A percentile compares a stretch with the other conserved stretches of the same genome.
phyloP scores from a whole-genome alignment of 768 basidiomycete species.

The Naganishia vaughanmartiniae region DNA sequence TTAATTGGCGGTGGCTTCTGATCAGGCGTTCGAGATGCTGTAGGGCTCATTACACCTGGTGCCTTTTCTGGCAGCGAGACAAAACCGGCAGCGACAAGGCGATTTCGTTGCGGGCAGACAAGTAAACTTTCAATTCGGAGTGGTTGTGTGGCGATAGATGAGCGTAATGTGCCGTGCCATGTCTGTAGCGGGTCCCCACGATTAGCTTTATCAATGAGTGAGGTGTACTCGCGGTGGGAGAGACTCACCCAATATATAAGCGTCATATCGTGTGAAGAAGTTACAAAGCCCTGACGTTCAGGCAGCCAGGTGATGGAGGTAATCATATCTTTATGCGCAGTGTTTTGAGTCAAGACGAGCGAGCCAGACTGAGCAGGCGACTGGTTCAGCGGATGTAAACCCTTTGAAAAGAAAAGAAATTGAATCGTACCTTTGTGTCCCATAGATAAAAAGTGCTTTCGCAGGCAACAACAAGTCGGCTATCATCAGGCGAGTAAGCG shows the following conservation, averaged over 20 bases:
- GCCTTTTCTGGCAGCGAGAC: slow-evolving; percentile 26
- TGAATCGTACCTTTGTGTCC: slow-evolving; percentile 69
- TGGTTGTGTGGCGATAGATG: slow-evolving; percentile 66
- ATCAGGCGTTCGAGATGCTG: slow-evolving; percentile 38
- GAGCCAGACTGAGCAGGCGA: neutral
- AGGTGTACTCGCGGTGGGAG: slow-evolving; percentile 67
- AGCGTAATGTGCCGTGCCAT: slow-evolving; percentile 66
- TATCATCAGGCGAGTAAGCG: slow-evolving; percentile 90
- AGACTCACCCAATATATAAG: slow-evolving; percentile 62
- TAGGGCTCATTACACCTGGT: slow-evolving; percentile 38
- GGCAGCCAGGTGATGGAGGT: slow-evolving; percentile 84
- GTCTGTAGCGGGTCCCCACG: slow-evolving; percentile 57
- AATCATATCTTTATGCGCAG: slow-evolving; percentile 70
- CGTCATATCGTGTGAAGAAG: slow-evolving; percentile 24
- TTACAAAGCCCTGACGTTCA: slow-evolving; percentile 79
- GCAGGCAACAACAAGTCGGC: slow-evolving; percentile 74
- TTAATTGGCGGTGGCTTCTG: slow-evolving; percentile 60
- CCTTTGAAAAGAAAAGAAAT: neutral
- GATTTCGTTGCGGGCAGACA: slow-evolving; percentile 76
- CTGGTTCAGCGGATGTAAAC: neutral
- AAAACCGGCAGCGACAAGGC: slow-evolving; percentile 75
- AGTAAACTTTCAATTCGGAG: slow-evolving; percentile 85
- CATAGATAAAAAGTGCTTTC: slow-evolving; percentile 82
- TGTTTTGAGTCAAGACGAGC: slow-evolving; percentile 27
- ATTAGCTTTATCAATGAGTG: slow-evolving; percentile 30